Conservation (phyloP, 2,329 filamentous ascomycete genomes). For the Microdochium nivale region DNA sequence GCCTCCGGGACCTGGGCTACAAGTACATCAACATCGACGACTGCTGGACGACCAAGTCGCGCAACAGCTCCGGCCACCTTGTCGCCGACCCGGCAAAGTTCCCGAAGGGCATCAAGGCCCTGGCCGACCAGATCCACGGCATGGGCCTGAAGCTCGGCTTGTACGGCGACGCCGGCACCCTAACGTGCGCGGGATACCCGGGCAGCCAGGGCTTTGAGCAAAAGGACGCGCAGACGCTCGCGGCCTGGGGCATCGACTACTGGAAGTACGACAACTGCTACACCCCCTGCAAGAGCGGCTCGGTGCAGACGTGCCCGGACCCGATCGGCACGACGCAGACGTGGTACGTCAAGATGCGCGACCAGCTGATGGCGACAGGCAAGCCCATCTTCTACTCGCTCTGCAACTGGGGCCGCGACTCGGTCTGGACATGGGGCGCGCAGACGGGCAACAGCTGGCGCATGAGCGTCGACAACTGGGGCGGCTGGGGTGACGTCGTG, state of each 20-base stretch:
- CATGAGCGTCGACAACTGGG: constrained; percentile 32
- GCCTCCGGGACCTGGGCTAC: constrained; percentile 44
- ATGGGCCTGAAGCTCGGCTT: constrained; percentile 55
- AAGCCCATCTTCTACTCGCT: constrained; percentile 40
- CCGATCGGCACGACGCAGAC: constrained; percentile 24
- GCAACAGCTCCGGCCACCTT: constrained; percentile 32
- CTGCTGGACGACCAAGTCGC: constrained; percentile 42
- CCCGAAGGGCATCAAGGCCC: constrained; percentile 46
- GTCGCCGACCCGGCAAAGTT: constrained; percentile 41
- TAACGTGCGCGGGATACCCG: constrained; percentile 47
- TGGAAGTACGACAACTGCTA: constrained; percentile 51
- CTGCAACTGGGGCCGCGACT: constrained; percentile 44
- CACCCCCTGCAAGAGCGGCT: constrained; percentile 25
- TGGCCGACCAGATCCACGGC: constrained; percentile 44
- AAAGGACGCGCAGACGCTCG: constrained; percentile 48
- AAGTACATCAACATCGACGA: constrained; percentile 54
- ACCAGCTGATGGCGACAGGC: constrained; percentile 34
- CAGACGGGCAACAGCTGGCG: constrained; percentile 36
- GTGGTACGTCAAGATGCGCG: constrained; percentile 41
- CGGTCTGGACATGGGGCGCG: constrained; percentile 41
- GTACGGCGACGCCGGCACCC: constrained; percentile 45
- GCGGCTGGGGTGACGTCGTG: constrained; percentile 12
- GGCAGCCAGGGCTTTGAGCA: constrained; percentile 47
- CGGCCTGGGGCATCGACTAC: constrained; percentile 51
- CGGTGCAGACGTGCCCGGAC: constrained; percentile 20